phyloP scores from a whole-genome alignment of 1,139 yeast genomes.

The Scheffersomyces quercinus region DNA sequence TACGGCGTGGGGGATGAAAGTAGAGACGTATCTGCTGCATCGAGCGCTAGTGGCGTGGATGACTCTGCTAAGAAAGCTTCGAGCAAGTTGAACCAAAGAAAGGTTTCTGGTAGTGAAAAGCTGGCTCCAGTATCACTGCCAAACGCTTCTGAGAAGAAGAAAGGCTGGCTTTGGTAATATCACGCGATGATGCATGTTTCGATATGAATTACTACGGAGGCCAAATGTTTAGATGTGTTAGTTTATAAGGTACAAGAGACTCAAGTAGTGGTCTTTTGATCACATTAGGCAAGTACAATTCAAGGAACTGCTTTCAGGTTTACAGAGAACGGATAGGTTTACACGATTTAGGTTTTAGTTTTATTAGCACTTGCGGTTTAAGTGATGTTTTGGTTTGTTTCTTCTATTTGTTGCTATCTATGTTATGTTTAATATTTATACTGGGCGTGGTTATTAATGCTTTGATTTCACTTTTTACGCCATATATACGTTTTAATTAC shows the following conservation, averaged over 20 bases:
- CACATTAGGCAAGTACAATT: too few relatives aligned
- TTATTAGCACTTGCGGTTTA: conserved; percentile 5
- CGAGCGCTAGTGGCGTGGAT: conserved; percentile 27
- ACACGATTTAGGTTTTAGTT: conserved; percentile 2
- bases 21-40: background rate
- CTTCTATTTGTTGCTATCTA: too few relatives aligned
- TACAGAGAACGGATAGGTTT: conserved; percentile 1
- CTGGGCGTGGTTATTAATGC: too few relatives aligned
- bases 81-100: conserved; percentile 11
- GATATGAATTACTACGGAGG: background rate
- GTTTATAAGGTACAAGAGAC: too few relatives aligned
- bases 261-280: too few relatives aligned
- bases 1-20: conserved; percentile 2
- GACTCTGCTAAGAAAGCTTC: conserved; percentile 40
- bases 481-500: too few relatives aligned
- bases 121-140: background rate
- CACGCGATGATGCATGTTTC: background rate
- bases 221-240: too few relatives aligned
- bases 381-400: background rate
- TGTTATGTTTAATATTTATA: too few relatives aligned
- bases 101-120: conserved; percentile 1
- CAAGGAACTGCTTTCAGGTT: too few relatives aligned
- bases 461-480: too few relatives aligned
- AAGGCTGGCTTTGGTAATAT: conserved; percentile 34
- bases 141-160: conserved; percentile 8